phyloP scores from a whole-genome alignment of 75 land plant genomes.

The Picea glauca region DNA sequence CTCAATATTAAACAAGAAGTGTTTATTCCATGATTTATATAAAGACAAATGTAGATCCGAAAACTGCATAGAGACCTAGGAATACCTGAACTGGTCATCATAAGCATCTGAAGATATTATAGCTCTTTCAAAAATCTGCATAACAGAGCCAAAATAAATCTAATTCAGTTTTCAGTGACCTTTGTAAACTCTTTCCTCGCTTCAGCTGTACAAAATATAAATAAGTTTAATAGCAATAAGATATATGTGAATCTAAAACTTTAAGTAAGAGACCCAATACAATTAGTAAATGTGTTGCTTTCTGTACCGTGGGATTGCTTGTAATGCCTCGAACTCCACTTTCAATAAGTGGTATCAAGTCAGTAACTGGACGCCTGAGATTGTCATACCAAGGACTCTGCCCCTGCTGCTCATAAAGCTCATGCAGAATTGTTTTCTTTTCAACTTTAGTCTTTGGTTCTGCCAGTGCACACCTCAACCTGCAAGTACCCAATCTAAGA shows the following conservation, averaged over 20 bases:
- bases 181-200: background rate
- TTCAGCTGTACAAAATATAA: background rate
- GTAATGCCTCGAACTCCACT: slow-evolving; percentile 96
- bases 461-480: slow-evolving; percentile 19
- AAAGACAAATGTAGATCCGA: background rate
- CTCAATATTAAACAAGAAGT: too few relatives aligned
- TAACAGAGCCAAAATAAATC: background rate
- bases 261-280: background rate
- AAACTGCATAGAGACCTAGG: background rate
- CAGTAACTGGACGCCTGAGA: slow-evolving; percentile 87
- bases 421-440: slow-evolving; percentile 83
- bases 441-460: slow-evolving; percentile 15
- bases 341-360: slow-evolving; percentile 81
- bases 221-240: background rate
- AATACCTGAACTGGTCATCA: slow-evolving; percentile 94
- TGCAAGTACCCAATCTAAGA: slow-evolving; percentile 4
- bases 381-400: slow-evolving; percentile 99
- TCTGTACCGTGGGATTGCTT: slow-evolving; percentile 92
- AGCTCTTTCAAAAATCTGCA: slow-evolving; percentile 98
- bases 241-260: background rate
- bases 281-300: background rate
- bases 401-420: slow-evolving; percentile 81
- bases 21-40: background rate
- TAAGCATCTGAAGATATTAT: slow-evolving; percentile 88
- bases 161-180: background rate